Conservation (phyloP, 129 eudicot species). For the Helianthus tuberosus region DNA sequence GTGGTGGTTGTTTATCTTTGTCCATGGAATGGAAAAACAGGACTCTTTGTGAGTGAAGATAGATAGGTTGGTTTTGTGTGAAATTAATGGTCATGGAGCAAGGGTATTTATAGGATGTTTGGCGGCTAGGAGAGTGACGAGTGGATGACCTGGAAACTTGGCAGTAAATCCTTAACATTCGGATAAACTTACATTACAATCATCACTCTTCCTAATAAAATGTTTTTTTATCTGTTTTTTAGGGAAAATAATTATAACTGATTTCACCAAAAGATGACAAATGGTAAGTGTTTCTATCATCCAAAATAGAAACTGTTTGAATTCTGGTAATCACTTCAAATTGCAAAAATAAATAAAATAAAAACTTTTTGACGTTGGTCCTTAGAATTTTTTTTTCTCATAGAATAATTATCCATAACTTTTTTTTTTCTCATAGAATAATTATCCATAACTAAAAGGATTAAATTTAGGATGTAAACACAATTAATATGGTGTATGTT, state of each 20-base stretch:
- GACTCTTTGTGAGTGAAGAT: neutral
- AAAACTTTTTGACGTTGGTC: no score
- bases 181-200: constrained; percentile 25
- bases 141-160: constrained; percentile 17
- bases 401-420: neutral
- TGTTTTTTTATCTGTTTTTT: neutral
- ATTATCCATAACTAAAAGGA: neutral
- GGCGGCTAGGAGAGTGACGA: constrained; percentile 38
- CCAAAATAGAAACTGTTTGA: neutral
- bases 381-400: neutral
- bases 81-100: neutral
- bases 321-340: neutral
- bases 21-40: constrained; percentile 3
- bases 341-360: neutral
- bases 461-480: no score
- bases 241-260: neutral
- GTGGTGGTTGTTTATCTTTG: constrained; percentile 18
- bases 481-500: no score
- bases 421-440: neutral
- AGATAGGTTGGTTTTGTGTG: constrained; percentile 7
- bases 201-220: constrained; percentile 1
- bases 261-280: neutral
- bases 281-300: neutral
- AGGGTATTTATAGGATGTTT: constrained; percentile 41
- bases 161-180: neutral